Conservation (phyloP, 768 basidiomycete species). For the Peribolospora kevripleyi region DNA sequence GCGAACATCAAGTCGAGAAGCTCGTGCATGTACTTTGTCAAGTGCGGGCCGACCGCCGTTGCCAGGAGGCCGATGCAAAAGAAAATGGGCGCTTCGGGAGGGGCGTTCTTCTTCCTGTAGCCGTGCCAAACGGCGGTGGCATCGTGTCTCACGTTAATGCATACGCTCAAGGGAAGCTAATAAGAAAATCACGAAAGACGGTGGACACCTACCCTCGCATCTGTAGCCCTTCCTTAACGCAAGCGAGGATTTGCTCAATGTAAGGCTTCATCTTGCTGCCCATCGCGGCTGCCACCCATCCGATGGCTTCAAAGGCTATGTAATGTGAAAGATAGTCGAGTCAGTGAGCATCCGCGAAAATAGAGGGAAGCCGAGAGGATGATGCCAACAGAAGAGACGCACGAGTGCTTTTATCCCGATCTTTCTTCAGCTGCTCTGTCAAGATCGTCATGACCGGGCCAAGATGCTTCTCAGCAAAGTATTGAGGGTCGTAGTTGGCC, state of each 20-base stretch:
- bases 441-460: conserved; percentile 87
- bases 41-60: conserved; percentile 75
- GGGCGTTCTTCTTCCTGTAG: conserved; percentile 52
- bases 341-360: neutral
- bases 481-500: conserved; percentile 78
- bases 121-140: neutral
- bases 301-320: conserved; percentile 81
- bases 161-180: neutral
- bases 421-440: conserved; percentile 63
- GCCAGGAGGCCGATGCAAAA: conserved; percentile 95
- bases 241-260: conserved; percentile 66
- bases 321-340: neutral
- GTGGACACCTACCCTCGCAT: conserved; percentile 43
- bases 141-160: neutral
- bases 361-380: neutral
- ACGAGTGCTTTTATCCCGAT: conserved; percentile 71
- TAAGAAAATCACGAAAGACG: conserved; percentile 1
- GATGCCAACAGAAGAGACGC: conserved; percentile 10
- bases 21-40: conserved; percentile 87
- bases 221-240: conserved; percentile 72
- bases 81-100: conserved; percentile 83
- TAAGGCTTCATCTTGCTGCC: conserved; percentile 89
- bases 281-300: conserved; percentile 75
- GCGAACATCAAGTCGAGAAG: conserved; percentile 91
- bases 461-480: conserved; percentile 70